phyloP scores from a whole-genome alignment of 139 green algal genomes.

The Chlorella sorokiniana region DNA sequence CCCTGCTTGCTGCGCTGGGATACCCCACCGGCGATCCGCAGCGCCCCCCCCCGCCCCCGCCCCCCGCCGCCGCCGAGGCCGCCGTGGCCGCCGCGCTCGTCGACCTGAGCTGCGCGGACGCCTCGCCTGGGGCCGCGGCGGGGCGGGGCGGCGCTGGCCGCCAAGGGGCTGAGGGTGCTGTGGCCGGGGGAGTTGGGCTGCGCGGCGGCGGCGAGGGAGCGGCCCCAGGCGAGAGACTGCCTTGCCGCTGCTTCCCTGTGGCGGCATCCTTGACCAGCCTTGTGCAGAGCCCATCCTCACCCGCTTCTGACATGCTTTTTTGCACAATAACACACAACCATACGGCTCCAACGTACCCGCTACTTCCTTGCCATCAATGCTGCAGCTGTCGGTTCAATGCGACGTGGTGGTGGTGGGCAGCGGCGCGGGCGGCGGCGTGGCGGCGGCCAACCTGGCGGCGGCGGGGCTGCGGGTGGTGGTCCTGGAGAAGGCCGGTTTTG shows the following conservation, averaged over 20 bases:
- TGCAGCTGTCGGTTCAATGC: conserved; percentile 43
- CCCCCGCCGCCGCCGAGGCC: conserved; percentile 1
- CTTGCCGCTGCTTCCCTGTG: neutral
- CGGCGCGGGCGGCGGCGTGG: conserved; percentile 63
- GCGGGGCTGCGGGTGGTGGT: conserved; percentile 65
- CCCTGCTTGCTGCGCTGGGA: neutral
- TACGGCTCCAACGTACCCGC: too few species aligned
- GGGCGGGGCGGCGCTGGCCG: neutral
- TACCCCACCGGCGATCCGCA: conserved; percentile 7
- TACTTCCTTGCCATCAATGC: too few species aligned
- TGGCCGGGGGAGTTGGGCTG: neutral
- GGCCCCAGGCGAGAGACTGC: neutral
- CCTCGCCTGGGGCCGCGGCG: conserved; percentile 11
- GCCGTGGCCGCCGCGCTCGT: neutral
- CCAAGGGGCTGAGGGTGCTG: conserved; percentile 1
- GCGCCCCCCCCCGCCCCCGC: conserved; percentile 2
- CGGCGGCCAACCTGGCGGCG: conserved; percentile 52
- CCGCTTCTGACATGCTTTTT: neutral
- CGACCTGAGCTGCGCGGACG: conserved; percentile 5
- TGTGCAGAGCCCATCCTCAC: too few species aligned
- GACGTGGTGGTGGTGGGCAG: conserved; percentile 71
- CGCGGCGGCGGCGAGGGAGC: neutral
- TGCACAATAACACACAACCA: too few species aligned
- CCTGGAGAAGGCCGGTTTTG: conserved; percentile 69
- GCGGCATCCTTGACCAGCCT: neutral